Evolutionary conservation across 768 basidiomycete genomes (phyloP), one percentile per base, ranked within the genome.

Genomic region (Termitomyces sp.): DNA sequence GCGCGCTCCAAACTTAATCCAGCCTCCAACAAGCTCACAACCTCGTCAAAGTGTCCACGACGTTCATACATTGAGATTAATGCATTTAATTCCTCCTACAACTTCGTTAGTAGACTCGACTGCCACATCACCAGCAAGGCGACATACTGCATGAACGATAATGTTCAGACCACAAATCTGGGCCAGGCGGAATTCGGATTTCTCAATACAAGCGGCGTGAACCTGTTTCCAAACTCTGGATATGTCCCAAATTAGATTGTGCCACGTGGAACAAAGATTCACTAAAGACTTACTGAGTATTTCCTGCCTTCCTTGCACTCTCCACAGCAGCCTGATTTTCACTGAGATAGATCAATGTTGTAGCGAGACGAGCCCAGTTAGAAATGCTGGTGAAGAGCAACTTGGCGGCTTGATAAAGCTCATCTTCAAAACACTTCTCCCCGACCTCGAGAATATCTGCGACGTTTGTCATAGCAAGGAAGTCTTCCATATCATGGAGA

Each of bases 191-290:
- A 98, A 98, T 68, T 99, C 97, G 53, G 81, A 75, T 77, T 98
- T 98, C 76, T 97, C 96, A 55, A 99, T 87, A 73, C 97, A 99
- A 40, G 97, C 97, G 22, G 93, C 90, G 62, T 98, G 96, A 49
- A 99, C 97, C 69, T 98, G 97, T 72, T 98, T 98, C 97, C 97
- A 99, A n/a, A 98, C 97, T 74, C 90, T 93, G 53, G n/a, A n/a
- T n/a, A 0, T 26, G 19, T 51, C 24, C 42, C 58, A 65, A 44
- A 66, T 51, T 32, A 58, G 48, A 45, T 40, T 30, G 42, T 24
- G 5, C 49, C 37, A 12, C 21, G 41, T 22, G 12, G 15, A 11
- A 41, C 5, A 2, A 46, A 14, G 17, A 28, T 19, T 43, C 40
- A 22, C 7, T 41, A 5, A 43, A n/a, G 37, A 12, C 26, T 76